Base-by-base conservation (phyloP, 2,329 filamentous ascomycete genomes). In the Phaeosphaeriaceae sp. region DNA sequence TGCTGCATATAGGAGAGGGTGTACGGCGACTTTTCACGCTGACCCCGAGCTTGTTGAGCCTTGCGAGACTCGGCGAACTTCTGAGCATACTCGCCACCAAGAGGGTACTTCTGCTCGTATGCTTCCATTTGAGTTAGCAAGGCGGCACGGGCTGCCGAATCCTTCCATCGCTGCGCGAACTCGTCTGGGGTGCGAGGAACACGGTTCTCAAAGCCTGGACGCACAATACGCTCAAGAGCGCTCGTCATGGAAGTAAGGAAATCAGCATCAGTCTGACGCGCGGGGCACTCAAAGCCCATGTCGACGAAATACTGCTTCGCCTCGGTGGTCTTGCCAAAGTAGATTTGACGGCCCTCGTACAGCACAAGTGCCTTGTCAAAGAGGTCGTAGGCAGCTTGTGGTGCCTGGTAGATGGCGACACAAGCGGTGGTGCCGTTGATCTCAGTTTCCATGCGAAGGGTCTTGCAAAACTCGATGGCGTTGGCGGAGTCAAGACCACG, bases 1-100 rank as follows among this genome's bases (percentile, higher is more conserved):
- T 97, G 94, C 77, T 94, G 89, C 3, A 60, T 52, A 65, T 90
- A 91, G 0, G 92, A 94, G 40, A 97, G 82, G 0, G 92, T 97
- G 77, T 90, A 97, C 0, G 94, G 93, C 1, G 92, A 96, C 75
- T 87, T 87, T 50, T 84, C 77, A 2, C 92, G 89, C 60, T 77
- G 74, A 11, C 66, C 64, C 71, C 81, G 83, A 13, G 82, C 78
- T 68, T 84, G 80, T 61, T 84, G 80, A 10, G 77, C 77, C 51
- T 75, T 73, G 30, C 82, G 78, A 35, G 82, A 83, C 42, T 78
- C 75, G 21, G 79, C 78, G 67, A 84, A 84, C 54, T 78, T 75
- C 62, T 82, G 66, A 30, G 79, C 76, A 11, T 79, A 64, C 58
- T 83, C 79, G 52, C 82, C 82, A 44, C 79, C 77, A 58, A 82